Conservation (phyloP, 179 eudicot genomes). For the Spinacia oleracea region DNA sequence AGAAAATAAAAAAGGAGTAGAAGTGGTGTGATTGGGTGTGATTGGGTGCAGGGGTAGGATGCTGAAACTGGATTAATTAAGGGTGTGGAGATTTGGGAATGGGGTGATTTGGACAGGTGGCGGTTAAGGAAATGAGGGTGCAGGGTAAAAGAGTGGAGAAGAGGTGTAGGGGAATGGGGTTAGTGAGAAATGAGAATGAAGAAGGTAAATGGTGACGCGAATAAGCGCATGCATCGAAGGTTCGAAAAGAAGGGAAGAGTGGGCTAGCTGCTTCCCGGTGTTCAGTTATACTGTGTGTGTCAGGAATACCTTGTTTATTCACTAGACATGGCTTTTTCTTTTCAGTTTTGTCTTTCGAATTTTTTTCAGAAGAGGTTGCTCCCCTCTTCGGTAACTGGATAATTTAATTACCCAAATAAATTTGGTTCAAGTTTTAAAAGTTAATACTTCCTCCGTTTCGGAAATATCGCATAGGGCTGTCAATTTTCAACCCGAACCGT, state of each 20-base stretch:
- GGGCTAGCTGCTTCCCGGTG: background rate
- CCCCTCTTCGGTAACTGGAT: background rate
- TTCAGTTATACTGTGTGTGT: background rate
- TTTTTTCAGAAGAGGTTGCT: background rate
- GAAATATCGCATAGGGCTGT: too few species aligned
- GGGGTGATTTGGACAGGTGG: background rate
- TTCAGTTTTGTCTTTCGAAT: background rate
- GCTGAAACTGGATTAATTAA: background rate
- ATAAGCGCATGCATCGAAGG: constrained; percentile 26
- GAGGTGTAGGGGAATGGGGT: background rate
- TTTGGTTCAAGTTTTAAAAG: too few species aligned
- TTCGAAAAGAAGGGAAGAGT: constrained; percentile 14
- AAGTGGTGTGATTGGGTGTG: background rate
- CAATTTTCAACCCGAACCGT: too few species aligned
- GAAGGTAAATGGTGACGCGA: constrained; percentile 6
- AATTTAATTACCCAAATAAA: too few species aligned
- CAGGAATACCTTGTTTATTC: background rate
- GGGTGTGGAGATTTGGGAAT: background rate
- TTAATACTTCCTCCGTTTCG: too few species aligned
- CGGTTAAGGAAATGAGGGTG: background rate
- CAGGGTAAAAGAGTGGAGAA: background rate
- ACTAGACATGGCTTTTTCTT: background rate
- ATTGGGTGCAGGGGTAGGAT: background rate
- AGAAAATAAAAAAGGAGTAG: background rate
- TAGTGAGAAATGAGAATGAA: too few species aligned